Conservation (phyloP, 2,329 filamentous ascomycete species). For the Pezicula carpinea region DNA sequence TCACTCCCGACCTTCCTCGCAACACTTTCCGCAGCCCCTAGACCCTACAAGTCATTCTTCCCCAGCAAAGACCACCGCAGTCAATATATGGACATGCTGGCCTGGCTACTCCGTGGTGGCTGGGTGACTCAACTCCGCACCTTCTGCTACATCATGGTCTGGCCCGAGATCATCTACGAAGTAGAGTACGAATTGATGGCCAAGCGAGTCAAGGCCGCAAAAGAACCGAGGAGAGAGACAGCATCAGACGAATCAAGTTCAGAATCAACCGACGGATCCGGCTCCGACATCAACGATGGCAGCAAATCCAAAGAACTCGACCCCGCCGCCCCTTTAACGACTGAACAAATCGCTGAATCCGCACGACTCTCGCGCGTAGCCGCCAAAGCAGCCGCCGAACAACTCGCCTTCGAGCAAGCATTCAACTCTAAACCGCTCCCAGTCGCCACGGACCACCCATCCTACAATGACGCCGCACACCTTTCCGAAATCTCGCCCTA, state of each 20-base stretch:
- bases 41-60: constrained; percentile 77
- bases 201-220: constrained; percentile 47
- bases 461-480: constrained; percentile 51
- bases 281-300: constrained; percentile 10
- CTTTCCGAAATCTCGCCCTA: constrained; percentile 55
- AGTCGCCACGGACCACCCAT: constrained; percentile 47
- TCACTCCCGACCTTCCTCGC: constrained; percentile 84
- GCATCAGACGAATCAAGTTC: constrained; percentile 12
- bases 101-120: constrained; percentile 86
- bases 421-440: constrained; percentile 34
- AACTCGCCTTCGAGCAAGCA: constrained; percentile 16
- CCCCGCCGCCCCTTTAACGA: constrained; percentile 33
- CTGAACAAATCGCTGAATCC: constrained; percentile 54
- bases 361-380: constrained; percentile 57
- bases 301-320: constrained; percentile 13
- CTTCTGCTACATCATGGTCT: constrained; percentile 83
- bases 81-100: constrained; percentile 84
- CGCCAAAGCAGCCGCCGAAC: constrained; percentile 45
- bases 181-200: constrained; percentile 68
- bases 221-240: constrained; percentile 26
- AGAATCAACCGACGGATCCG: constrained; percentile 19
- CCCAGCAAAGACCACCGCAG: constrained; percentile 84
- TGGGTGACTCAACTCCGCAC: constrained; percentile 94
- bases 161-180: constrained; percentile 75
- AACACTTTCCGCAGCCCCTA: constrained; percentile 72